Evolutionary conservation across 2,329 filamentous ascomycete genomes (phyloP).

Genomic region (Cyanodermella asteris): DNA sequence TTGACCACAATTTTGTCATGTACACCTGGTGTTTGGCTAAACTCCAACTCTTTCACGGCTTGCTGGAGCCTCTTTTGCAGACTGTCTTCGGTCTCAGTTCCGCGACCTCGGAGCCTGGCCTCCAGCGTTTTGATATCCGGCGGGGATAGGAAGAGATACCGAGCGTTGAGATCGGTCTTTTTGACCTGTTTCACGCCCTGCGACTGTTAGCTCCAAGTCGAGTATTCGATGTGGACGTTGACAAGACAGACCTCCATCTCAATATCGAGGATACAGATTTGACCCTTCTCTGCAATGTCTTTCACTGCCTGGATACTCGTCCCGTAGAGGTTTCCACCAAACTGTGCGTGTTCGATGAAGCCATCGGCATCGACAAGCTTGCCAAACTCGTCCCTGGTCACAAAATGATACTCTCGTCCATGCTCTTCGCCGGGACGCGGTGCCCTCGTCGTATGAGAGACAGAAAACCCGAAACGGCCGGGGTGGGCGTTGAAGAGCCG

Average conservation of each 20-base stretch:
- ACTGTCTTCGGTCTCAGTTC: constrained; percentile 56
- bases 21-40: constrained; percentile 41
- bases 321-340: constrained; percentile 71
- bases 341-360: constrained; percentile 75
- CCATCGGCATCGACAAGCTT: constrained; percentile 43
- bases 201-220: neutral
- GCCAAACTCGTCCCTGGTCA: constrained; percentile 43
- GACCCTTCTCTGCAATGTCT: constrained; percentile 47
- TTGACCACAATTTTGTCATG: constrained; percentile 46
- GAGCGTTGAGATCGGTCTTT: constrained; percentile 47
- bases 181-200: constrained; percentile 85
- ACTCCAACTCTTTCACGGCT: constrained; percentile 55
- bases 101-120: constrained; percentile 47
- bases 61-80: constrained; percentile 48
- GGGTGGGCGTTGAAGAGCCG: constrained; percentile 45
- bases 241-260: constrained; percentile 59
- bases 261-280: constrained; percentile 72
- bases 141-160: constrained; percentile 69
- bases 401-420: constrained; percentile 66
- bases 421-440: constrained; percentile 56
- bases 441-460: constrained; percentile 41
- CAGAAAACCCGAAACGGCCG: constrained; percentile 40
- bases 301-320: constrained; percentile 62
- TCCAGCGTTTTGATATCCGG: constrained; percentile 57
- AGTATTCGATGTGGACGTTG: too few relatives aligned